Percentiles rank a stretch among this genome's conserved stretches.
Evolutionary conservation across 2,329 filamentous ascomycete genomes (phyloP).

Genomic region (Alternaria sp.): DNA sequence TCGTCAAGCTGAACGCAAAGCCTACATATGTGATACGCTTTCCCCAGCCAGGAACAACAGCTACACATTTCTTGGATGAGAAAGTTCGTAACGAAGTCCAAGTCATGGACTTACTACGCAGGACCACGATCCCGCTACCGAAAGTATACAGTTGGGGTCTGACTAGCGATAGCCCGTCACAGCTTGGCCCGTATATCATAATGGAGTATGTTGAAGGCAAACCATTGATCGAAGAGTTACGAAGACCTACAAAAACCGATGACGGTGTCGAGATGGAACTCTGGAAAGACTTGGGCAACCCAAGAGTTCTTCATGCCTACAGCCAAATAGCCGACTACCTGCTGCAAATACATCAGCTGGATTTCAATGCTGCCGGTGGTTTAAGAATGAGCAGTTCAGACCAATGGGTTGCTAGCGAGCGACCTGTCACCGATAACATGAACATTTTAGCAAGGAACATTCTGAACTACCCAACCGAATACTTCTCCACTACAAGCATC

Average conservation of each 20-base stretch:
- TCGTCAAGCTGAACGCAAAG: neutral
- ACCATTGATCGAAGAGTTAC: neutral
- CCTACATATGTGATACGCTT: neutral
- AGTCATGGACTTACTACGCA: neutral
- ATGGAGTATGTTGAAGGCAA: neutral
- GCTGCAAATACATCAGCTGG: neutral
- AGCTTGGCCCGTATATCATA: neutral
- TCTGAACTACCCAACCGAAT: neutral
- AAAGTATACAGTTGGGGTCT: neutral
- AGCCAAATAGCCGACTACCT: neutral
- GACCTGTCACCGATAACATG: neutral
- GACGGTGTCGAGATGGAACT: neutral
- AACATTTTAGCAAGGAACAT: neutral
- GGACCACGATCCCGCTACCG: neutral
- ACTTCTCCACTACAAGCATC: neutral
- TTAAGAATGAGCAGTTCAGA: neutral
- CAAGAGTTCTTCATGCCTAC: neutral
- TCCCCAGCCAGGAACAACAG: neutral
- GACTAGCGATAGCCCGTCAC: neutral
- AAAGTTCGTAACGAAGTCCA: neutral
- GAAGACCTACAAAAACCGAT: neutral
- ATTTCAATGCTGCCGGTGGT: neutral
- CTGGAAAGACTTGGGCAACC: neutral
- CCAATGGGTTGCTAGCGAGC: neutral
- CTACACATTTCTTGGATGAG: neutral